Percentiles rank a stretch among this genome's conserved stretches.
phyloP scores from a whole-genome alignment of 495 filamentous ascomycete species.

The Penicillium canariense region DNA sequence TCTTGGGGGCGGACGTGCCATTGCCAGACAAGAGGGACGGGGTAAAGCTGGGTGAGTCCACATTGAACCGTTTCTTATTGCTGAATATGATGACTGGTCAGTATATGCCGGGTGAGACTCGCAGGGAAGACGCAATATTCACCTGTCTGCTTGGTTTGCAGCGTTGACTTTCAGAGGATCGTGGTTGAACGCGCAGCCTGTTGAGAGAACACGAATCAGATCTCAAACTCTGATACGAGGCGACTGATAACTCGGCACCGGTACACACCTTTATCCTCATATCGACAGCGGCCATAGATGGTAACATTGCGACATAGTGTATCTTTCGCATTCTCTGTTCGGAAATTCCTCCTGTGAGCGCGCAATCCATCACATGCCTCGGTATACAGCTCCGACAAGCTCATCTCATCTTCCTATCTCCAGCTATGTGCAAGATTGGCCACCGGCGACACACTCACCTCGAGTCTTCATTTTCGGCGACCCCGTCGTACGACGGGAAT shows the following conservation, averaged over 20 bases:
- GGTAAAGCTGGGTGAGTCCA: conserved; percentile 94
- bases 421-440: not conserved
- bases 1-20: conserved; percentile 51
- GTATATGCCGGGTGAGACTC: not conserved
- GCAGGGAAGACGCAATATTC: not conserved
- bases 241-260: not conserved
- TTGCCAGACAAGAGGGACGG: conserved; percentile 59
- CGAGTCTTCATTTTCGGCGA: conserved; percentile 64
- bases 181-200: conserved; percentile 88
- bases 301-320: conserved; percentile 90
- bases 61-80: conserved; percentile 81
- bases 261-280: conserved; percentile 69
- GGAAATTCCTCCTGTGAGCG: conserved; percentile 8
- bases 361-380: conserved; percentile 1
- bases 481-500: conserved; percentile 46
- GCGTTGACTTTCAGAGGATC: conserved; percentile 61
- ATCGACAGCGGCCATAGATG: conserved; percentile 92
- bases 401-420: not conserved
- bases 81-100: conserved; percentile 18
- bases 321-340: conserved; percentile 69
- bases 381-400: not conserved
- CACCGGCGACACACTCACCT: conserved; percentile 41
- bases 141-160: conserved; percentile 59
- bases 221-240: not conserved
- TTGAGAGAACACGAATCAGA: conserved; percentile 27